A percentile compares a stretch with the other conserved stretches of the same genome.
Conservation (phyloP, 106 monocot genomes). For the Dendrobium officinale region DNA sequence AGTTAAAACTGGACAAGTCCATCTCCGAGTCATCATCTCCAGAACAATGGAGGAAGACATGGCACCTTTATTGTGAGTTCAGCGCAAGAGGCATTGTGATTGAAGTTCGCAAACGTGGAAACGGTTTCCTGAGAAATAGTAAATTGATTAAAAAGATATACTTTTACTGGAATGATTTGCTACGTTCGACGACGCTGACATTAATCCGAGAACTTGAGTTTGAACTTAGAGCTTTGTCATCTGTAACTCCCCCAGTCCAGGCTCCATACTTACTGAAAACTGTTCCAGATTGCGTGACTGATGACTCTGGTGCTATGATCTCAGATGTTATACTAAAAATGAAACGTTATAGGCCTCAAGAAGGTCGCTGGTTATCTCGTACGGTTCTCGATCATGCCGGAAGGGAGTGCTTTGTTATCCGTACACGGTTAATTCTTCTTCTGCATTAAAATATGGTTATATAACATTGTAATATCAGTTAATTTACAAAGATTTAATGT, state of each 20-base stretch:
- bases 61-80: slow-evolving; percentile 82
- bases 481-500: slow-evolving; percentile 2
- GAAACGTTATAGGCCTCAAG: slow-evolving; percentile 70
- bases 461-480: background rate
- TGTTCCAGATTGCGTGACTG: slow-evolving; percentile 94
- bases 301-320: slow-evolving; percentile 90
- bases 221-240: slow-evolving; percentile 41
- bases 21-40: slow-evolving; percentile 22
- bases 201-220: slow-evolving; percentile 32
- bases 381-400: slow-evolving; percentile 76
- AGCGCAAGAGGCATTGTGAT: slow-evolving; percentile 60
- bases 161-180: slow-evolving; percentile 79
- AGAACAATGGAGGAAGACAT: slow-evolving; percentile 52
- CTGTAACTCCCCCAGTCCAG: slow-evolving; percentile 77
- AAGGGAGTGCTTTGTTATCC: slow-evolving; percentile 83
- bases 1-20: slow-evolving; percentile 54
- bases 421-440: slow-evolving; percentile 10
- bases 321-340: slow-evolving; percentile 81
- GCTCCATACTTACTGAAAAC: slow-evolving; percentile 86
- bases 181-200: slow-evolving; percentile 45
- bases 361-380: slow-evolving; percentile 84
- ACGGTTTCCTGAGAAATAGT: slow-evolving; percentile 40
- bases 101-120: slow-evolving; percentile 32
- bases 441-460: background rate
- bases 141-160: slow-evolving; percentile 37